Evolutionary conservation across 805 yeast species (phyloP), one percentile per base, ranked within the genome.

Genomic region (Nakazawaea anatomiae): DNA sequence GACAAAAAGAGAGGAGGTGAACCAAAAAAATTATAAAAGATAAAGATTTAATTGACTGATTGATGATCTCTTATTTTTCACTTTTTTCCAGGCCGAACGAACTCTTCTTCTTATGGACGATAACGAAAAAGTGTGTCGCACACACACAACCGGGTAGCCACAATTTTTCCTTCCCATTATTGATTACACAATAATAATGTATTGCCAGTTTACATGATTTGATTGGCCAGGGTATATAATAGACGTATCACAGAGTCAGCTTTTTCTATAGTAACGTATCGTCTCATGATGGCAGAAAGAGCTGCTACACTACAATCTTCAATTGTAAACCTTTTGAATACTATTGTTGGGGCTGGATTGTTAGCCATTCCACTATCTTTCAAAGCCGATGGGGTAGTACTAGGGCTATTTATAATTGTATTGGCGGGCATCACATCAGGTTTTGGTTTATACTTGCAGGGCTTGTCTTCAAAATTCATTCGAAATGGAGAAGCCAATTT

Each of bases 331-430:
- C 71, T 88, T 39, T 76, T 84, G 50, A 87, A 87, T 68, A 87
- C 94, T 29, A 85, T 87, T 50, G 75, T 87, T 10, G 95, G 95
- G 6, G 89, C 94, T 0, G 95, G 95, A 1, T 71, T 86, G 41
- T 72, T 87, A 28, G 89, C 91, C 11, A 79, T 87, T 69, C 91
- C 94, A 0, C 82, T 73, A 54, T 87, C 89, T 1, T 82, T 85
- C 66, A 73, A 75, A 50, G 75, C 85, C 30, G 89, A 86, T 62
- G 89, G 91, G 5, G 60, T 85, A 2, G 50, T 79, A 8, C 67
- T 82, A 29, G 94, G 94, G 2, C 57, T 74, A 0, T 41, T 72
- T 2, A 70, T 87, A 36, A 73, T 85, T 8, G 18, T 83, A 1
- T 51, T 84, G 42, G 89, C 89, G 1, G 89, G 88, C 1, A 42